Evolutionary conservation across 306 rosid genomes (phyloP).

Genomic region (Trifolium pratense): DNA sequence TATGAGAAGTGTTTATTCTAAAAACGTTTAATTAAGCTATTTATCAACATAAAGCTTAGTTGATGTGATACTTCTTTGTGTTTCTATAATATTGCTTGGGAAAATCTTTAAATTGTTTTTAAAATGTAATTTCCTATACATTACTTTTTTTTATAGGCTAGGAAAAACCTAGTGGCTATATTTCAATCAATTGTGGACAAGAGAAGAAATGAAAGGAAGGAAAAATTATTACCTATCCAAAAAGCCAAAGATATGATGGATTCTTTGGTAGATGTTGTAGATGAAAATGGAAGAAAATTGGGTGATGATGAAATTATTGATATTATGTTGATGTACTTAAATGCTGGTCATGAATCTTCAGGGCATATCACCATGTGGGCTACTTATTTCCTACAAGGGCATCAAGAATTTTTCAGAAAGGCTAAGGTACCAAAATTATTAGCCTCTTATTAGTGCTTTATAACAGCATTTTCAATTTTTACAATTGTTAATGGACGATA

Average conservation of each 20-base stretch:
- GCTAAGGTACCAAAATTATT: constrained; percentile 64
- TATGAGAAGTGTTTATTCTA: too few relatives aligned
- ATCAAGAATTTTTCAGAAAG: constrained; percentile 58
- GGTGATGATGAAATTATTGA: constrained; percentile 78
- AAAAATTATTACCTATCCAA: neutral
- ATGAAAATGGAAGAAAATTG: constrained; percentile 71
- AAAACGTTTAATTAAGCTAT: too few relatives aligned
- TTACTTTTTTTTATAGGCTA: constrained; percentile 50
- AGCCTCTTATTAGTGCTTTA: neutral
- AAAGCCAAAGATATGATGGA: constrained; percentile 83
- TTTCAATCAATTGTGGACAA: constrained; percentile 62
- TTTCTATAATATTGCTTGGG: neutral
- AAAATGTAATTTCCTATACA: neutral
- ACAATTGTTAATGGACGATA: neutral
- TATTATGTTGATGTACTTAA: constrained; percentile 77
- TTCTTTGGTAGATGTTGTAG: constrained; percentile 64
- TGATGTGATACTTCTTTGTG: too few relatives aligned
- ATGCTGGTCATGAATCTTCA: constrained; percentile 96
- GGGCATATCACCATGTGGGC: constrained; percentile 94
- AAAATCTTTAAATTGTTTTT: neutral
- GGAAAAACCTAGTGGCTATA: constrained; percentile 53
- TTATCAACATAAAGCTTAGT: too few relatives aligned
- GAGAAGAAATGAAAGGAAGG: constrained; percentile 46
- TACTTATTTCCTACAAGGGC: constrained; percentile 48
- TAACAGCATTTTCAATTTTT: neutral